These are phyloP conservation scores for Lolium rigidum DNA, from an alignment of 176 grass and related monocot species.

Conservation along the genomic window DNA sequence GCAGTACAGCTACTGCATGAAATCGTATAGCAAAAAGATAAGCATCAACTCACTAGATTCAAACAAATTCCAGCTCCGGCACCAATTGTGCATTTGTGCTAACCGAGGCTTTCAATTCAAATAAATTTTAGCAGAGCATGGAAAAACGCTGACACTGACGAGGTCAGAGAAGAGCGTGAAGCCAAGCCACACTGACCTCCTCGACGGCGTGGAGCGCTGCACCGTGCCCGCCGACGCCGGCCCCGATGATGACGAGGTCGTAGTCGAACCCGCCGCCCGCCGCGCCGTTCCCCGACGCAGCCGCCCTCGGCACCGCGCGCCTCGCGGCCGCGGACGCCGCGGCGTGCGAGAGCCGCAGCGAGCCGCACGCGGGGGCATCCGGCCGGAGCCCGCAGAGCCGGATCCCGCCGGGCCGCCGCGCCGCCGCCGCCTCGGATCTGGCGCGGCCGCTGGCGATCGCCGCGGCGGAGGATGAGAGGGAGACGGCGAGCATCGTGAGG, in stretches of 20 bases:
- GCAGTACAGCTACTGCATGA: not conserved
- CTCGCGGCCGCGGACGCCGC: constrained; percentile 15
- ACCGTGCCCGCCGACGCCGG: constrained; percentile 82
- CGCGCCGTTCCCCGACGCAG: constrained; percentile 48
- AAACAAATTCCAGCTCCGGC: not conserved
- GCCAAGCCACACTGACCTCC: constrained; percentile 46
- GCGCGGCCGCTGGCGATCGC: constrained; percentile 37
- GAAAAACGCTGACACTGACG: not conserved
- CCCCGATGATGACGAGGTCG: constrained; percentile 89
- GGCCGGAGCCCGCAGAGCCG: constrained; percentile 57
- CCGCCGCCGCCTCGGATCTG: constrained; percentile 34
- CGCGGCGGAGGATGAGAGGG: constrained; percentile 46
- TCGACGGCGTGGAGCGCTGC: constrained; percentile 89
- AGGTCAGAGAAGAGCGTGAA: not conserved
- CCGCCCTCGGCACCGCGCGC: constrained; percentile 16
- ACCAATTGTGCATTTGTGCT: not conserved
- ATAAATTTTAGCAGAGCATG: not conserved
- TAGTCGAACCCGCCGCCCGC: constrained; percentile 64
- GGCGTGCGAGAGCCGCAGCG: constrained; percentile 36
- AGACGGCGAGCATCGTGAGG: constrained; percentile 56
- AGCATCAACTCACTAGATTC: not conserved
- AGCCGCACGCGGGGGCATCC: constrained; percentile 40
- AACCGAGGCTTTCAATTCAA: not conserved
- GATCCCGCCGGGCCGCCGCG: constrained; percentile 9
- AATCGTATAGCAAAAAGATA: constrained; percentile 7